A percentile compares a stretch with the other conserved stretches of the same genome.
These are phyloP conservation scores for Dryas octopetala DNA, from an alignment of 306 rosid species.

Conservation along the genomic window DNA sequence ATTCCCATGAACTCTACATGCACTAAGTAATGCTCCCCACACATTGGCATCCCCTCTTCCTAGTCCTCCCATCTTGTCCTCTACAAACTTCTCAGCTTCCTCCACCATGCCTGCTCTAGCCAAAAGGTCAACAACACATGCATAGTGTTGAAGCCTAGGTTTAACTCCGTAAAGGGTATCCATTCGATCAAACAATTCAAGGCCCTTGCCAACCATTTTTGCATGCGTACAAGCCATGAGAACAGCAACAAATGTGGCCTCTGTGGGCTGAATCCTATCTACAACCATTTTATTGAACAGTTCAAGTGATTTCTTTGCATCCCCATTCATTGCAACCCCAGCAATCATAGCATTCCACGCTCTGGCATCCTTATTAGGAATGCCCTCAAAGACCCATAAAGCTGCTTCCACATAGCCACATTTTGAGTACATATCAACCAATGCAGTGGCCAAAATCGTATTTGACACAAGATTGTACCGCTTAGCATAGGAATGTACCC, in stretches of 20 bases:
- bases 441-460: constrained; percentile 60
- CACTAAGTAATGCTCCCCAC: constrained; percentile 77
- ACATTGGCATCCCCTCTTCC: constrained; percentile 55
- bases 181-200: constrained; percentile 58
- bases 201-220: constrained; percentile 57
- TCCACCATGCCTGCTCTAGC: constrained; percentile 67
- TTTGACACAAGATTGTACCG: constrained; percentile 30
- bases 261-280: constrained; percentile 42
- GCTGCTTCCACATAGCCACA: constrained; percentile 47
- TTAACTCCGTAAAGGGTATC: constrained; percentile 25
- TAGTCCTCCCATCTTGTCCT: constrained; percentile 76
- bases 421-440: constrained; percentile 59
- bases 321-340: constrained; percentile 64
- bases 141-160: constrained; percentile 38
- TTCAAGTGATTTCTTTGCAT: constrained; percentile 53
- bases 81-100: constrained; percentile 69
- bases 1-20: constrained; percentile 70
- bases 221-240: constrained; percentile 68
- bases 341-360: constrained; percentile 78
- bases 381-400: constrained; percentile 35
- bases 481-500: constrained; percentile 47
- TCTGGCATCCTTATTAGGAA: constrained; percentile 33
- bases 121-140: constrained; percentile 63
- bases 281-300: constrained; percentile 48
- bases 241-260: constrained; percentile 60